Base-by-base conservation (phyloP, 2,329 filamentous ascomycete species). In the Aspergillus vadensis region DNA sequence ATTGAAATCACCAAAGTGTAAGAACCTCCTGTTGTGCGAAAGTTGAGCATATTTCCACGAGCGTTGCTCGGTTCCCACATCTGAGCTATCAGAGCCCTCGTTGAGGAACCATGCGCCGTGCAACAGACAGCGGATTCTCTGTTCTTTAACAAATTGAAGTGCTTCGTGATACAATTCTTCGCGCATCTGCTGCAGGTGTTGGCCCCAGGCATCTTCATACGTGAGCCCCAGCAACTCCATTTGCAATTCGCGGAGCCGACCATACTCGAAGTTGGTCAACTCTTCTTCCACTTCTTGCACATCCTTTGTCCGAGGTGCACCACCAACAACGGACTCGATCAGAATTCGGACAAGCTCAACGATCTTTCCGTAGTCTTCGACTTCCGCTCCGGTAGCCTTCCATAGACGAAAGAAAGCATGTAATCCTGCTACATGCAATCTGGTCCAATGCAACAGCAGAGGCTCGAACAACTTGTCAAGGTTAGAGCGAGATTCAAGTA, bases 81-180 rank as follows among this genome's bases (percentile, higher is more conserved):
- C 85, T 72, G 71, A 76, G 70, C 75, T 79, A 66, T 78, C 83
- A 76, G 76, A 83, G 77, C 73, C 80, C 74, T 79, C 75, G 50
- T 79, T 78, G 3, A 85, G 82, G 67, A 98, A 99, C 95, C 95
- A 99, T 9, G 90, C 88, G 6, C 95, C 95, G 67, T 91, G 85
- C 4, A 98, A 84, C 41, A 99, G 81, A 72, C 93, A 97, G 57
- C 95, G 86, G 63, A 98, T 91, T 39, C 95, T 88, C 76, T 99
- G 95, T 78, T 99, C 95, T 77, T 97, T 97, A 77, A 98, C 91
- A 72, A 99, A 99, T 70, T 97, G 91, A 57, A 97, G 80, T 10
- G 94, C 92, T 76, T 99, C 95, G 69, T 94, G 88, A 67, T 91
- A 90, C 48, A 98, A 83, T 74, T 96, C 92, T 57, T 97, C 92